Conservation (phyloP, 345 rosid species). For the Salix caprea region DNA sequence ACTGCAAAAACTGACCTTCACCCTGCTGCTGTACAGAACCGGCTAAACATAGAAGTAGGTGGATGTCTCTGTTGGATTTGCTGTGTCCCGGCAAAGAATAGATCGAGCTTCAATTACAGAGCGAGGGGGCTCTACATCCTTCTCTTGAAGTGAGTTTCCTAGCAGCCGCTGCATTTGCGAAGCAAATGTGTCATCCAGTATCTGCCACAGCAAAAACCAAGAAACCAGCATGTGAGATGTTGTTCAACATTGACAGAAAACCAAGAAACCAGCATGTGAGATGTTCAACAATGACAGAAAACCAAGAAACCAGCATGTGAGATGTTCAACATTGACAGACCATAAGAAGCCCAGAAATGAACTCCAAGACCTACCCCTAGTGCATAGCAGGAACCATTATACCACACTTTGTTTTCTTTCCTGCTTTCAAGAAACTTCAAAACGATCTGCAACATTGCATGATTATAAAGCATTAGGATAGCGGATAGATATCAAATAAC, state of each 20-base stretch:
- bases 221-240: too few relatives aligned
- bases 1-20: too few relatives aligned
- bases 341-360: neutral
- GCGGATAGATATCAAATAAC: neutral
- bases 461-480: neutral
- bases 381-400: slow-evolving; percentile 87
- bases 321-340: neutral
- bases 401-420: slow-evolving; percentile 86
- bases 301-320: neutral
- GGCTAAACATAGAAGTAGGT: slow-evolving; percentile 63
- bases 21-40: too few relatives aligned
- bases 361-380: slow-evolving; percentile 62
- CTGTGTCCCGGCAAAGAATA: slow-evolving; percentile 79
- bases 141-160: slow-evolving; percentile 86
- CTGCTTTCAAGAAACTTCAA: slow-evolving; percentile 92
- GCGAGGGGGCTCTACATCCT: slow-evolving; percentile 83
- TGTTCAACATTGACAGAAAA: neutral
- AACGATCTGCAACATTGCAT: slow-evolving; percentile 41
- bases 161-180: slow-evolving; percentile 88
- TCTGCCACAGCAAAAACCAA: slow-evolving; percentile 33
- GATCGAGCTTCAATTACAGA: slow-evolving; percentile 94
- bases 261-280: too few relatives aligned
- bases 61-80: slow-evolving; percentile 54
- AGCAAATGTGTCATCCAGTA: slow-evolving; percentile 87
- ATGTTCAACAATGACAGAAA: too few relatives aligned